These are phyloP conservation scores for Monosporascus ibericus DNA, from an alignment of 2,329 filamentous ascomycete genomes.

Conservation along the genomic window DNA sequence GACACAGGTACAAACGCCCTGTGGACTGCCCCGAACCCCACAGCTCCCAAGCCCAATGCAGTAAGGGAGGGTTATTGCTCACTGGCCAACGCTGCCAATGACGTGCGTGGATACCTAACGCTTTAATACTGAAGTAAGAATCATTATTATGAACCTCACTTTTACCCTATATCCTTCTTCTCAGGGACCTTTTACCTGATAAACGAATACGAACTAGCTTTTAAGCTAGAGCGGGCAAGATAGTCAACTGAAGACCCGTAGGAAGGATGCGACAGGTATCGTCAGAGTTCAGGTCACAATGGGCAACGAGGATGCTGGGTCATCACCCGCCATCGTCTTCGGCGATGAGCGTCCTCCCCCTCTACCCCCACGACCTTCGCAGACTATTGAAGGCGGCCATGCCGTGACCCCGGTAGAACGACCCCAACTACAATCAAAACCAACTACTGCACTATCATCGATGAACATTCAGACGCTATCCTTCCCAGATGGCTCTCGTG, in stretches of 20 bases:
- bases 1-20: not conserved
- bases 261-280: constrained; percentile 5
- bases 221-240: not conserved
- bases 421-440: constrained; percentile 47
- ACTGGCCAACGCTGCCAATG: not conserved
- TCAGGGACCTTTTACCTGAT: no score
- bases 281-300: constrained; percentile 14
- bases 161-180: not conserved
- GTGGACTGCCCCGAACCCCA: not conserved
- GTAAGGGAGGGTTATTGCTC: no score
- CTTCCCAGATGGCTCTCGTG: constrained; percentile 62
- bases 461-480: constrained; percentile 74
- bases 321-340: constrained; percentile 13
- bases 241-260: not conserved
- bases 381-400: constrained; percentile 24
- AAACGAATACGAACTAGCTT: not conserved
- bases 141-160: not conserved
- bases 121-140: not conserved
- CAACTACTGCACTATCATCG: constrained; percentile 80
- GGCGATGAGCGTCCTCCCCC: constrained; percentile 46
- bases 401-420: constrained; percentile 21
- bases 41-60: no score
- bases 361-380: constrained; percentile 45
- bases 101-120: not conserved
- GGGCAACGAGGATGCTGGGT: constrained; percentile 26